Conservation (phyloP, 2,329 filamentous ascomycete genomes). For the Colletotrichum gigasporum region DNA sequence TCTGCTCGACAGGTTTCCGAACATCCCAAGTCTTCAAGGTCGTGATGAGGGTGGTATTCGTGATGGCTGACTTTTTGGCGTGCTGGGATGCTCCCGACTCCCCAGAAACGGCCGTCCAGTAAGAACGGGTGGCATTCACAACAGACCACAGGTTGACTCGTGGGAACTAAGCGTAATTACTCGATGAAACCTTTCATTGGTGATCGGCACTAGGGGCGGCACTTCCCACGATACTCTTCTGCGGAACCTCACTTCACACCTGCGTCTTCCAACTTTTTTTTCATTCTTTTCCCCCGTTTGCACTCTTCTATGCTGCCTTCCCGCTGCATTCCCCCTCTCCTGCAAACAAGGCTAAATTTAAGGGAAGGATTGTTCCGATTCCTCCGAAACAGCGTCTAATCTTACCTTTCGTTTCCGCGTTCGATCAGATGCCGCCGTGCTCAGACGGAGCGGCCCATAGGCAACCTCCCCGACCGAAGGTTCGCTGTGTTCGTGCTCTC, state of each 20-base stretch:
- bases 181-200: background rate
- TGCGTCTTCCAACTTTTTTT: background rate
- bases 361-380: background rate
- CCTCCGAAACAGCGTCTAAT: conserved; percentile 11
- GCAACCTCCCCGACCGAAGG: background rate
- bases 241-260: conserved; percentile 4
- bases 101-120: background rate
- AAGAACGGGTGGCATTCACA: background rate
- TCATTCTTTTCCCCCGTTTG: background rate
- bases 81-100: background rate
- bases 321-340: background rate
- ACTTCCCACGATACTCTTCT: background rate
- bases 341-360: background rate
- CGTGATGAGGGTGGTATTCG: too few relatives aligned
- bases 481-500: background rate
- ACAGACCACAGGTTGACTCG: background rate
- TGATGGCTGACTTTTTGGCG: background rate
- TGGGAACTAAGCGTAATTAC: background rate
- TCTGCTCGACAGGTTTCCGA: too few relatives aligned
- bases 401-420: conserved; percentile 1
- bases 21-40: background rate
- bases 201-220: background rate
- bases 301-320: background rate
- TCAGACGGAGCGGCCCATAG: conserved; percentile 11
- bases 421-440: conserved; percentile 8